These are phyloP conservation scores for Ricinus communis DNA, from an alignment of 345 rosid genomes.

Conservation along the genomic window DNA sequence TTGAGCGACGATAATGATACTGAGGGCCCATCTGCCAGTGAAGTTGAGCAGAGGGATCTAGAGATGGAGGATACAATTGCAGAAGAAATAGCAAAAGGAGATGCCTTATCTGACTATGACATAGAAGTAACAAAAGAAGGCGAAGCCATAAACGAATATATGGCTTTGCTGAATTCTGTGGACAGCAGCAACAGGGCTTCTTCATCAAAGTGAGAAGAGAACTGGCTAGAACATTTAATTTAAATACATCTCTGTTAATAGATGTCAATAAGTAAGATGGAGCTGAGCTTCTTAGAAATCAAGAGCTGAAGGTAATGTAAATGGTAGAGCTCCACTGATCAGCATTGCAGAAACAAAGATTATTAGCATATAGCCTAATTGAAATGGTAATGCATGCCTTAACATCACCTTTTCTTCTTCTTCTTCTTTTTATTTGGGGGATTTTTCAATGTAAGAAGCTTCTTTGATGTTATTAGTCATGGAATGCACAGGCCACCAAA, in stretches of 20 bases:
- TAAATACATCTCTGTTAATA: slow-evolving; percentile 11
- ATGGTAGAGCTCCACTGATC: neutral
- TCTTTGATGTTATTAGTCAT: too few species aligned
- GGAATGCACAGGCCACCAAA: neutral
- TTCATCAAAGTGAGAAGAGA: slow-evolving; percentile 13
- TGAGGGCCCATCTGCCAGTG: slow-evolving; percentile 25
- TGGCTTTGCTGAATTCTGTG: slow-evolving; percentile 53
- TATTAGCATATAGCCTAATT: neutral
- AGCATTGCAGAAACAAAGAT: neutral
- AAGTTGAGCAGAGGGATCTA: slow-evolving; percentile 49
- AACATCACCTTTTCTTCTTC: too few species aligned
- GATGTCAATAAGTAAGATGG: neutral
- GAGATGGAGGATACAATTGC: slow-evolving; percentile 80
- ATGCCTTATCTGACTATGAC: slow-evolving; percentile 73
- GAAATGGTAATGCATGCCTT: neutral
- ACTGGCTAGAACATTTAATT: neutral
- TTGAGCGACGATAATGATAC: slow-evolving; percentile 19
- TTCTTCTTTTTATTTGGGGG: too few species aligned
- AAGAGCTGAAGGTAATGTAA: neutral
- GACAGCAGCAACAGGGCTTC: slow-evolving; percentile 26
- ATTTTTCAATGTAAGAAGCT: too few species aligned
- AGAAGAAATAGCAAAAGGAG: slow-evolving; percentile 47
- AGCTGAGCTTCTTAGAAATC: neutral
- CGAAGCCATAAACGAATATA: slow-evolving; percentile 65
- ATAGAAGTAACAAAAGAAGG: slow-evolving; percentile 70